Percentiles rank a stretch among this genome's conserved stretches.
Conservation (phyloP, 2,329 filamentous ascomycete genomes). For the Aureobasidium musti region DNA sequence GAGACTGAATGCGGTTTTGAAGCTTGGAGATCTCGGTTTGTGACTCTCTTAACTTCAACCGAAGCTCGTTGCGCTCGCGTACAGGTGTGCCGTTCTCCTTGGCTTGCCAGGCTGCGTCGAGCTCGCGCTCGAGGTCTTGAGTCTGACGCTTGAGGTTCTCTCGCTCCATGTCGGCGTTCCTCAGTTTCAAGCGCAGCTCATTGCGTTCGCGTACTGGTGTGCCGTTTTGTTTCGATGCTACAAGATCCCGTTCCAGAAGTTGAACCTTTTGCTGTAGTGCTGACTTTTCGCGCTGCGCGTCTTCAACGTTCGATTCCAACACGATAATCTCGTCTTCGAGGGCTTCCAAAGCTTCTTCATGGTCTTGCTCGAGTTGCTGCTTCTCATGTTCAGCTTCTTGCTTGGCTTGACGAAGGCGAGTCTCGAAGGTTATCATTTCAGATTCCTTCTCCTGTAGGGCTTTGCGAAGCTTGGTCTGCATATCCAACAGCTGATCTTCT, state of each 20-base stretch:
- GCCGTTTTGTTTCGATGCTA: conserved; percentile 44
- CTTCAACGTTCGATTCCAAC: conserved; percentile 48
- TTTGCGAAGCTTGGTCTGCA: conserved; percentile 32
- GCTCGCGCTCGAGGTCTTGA: conserved; percentile 42
- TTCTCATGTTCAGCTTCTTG: conserved; percentile 9
- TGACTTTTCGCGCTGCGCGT: conserved; percentile 53
- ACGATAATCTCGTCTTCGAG: conserved; percentile 60
- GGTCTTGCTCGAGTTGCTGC: conserved; percentile 48
- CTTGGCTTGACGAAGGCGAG: conserved; percentile 8
- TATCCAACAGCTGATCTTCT: conserved; percentile 28
- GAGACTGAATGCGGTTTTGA: conserved; percentile 57
- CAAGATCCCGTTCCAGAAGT: conserved; percentile 41
- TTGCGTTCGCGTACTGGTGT: conserved; percentile 43
- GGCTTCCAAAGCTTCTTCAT: conserved; percentile 46
- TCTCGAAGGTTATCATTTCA: conserved; percentile 18
- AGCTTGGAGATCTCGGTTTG: conserved; percentile 46
- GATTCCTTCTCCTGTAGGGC: conserved; percentile 29
- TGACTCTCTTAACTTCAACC: conserved; percentile 41
- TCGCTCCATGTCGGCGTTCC: conserved; percentile 39
- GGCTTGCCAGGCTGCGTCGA: conserved; percentile 37
- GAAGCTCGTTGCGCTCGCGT: conserved; percentile 41
- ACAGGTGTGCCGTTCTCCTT: conserved; percentile 38
- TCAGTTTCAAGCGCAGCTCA: conserved; percentile 39
- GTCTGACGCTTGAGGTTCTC: conserved; percentile 41
- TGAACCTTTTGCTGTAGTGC: conserved; percentile 61